Evolutionary conservation across 2,329 filamentous ascomycete species (phyloP), one percentile per base, ranked within the genome.

Genomic region (Rutstroemia sp.): DNA sequence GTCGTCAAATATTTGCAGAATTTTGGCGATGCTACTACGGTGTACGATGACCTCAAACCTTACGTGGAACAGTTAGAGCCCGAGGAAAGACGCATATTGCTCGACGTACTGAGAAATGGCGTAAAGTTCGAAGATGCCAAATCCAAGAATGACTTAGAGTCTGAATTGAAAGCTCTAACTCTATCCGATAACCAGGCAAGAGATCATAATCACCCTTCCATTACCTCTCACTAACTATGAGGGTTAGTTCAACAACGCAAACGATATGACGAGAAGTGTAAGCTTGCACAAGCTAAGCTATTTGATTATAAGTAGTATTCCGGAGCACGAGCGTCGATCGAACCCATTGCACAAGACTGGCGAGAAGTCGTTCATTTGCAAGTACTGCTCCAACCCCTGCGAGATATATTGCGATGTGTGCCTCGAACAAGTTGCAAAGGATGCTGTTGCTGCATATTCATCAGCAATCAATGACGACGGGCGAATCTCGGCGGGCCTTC

Each of bases 1-100:
- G 40, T 68, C 17, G 21, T 63, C 34, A 64, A 64, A n/a, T 68
- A 68, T 58, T 44, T 69, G 23, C 56, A 63, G 17, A 53, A 63
- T 25, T 67, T 68, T 61, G 65, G 65, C 2, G 60, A 64, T 57
- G 64, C 64, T 8, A 65, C 55, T 42, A 67, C 66, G n/a, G 64
- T 62, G 1, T 70, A 66, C 50, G 62, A 56, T 46, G 68, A 70
- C 54, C 58, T 70, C 10, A 66, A 61, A 47, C 58, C 57, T 23
- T 68, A 59, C 49, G 60, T 68, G 39, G 62, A 66, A 44, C 16
- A 45, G 16, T 53, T 65, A 27, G 55, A 54, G 10, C 27, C 48
- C 3, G 56, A 62, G 2, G 64, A 67, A 46, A 59, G 63, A 9
- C 57, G 40, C 36, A 49, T 54, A 30, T 48, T 67, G 3, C 51